Percentiles rank a stretch among this genome's conserved stretches.
These are phyloP conservation scores for Daphne laureola DNA, from an alignment of 441 rosid species.

Conservation along the genomic window DNA sequence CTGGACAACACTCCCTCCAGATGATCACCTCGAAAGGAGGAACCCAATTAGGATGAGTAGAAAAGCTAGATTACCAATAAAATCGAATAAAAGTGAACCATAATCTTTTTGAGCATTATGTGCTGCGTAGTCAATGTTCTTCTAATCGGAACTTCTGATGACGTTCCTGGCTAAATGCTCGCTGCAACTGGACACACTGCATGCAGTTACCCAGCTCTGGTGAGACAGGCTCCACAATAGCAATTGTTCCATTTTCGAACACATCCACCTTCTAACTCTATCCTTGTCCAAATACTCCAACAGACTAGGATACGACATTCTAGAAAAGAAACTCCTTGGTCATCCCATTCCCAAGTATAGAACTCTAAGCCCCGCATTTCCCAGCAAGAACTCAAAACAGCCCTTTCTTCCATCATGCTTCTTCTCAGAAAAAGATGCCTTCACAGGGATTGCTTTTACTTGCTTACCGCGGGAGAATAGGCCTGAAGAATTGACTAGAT, in stretches of 20 bases:
- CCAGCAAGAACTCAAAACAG: conserved; percentile 56
- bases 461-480: conserved; percentile 26
- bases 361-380: conserved; percentile 52
- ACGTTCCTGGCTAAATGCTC: conserved; percentile 88
- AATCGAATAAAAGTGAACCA: conserved; percentile 65
- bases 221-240: conserved; percentile 90
- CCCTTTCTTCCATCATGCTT: conserved; percentile 49
- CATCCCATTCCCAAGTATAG: conserved; percentile 55
- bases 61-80: conserved; percentile 88
- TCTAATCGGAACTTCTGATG: conserved; percentile 90
- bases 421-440: conserved; percentile 44
- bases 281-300: conserved; percentile 90
- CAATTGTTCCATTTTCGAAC: conserved; percentile 91
- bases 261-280: conserved; percentile 77
- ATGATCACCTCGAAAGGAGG: conserved; percentile 82
- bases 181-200: conserved; percentile 89
- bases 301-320: conserved; percentile 94
- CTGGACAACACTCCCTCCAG: conserved; percentile 97
- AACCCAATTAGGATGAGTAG: conserved; percentile 82
- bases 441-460: conserved; percentile 29
- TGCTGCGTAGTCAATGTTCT: conserved; percentile 86
- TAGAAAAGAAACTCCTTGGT: conserved; percentile 83
- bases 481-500: conserved; percentile 27
- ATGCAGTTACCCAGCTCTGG: conserved; percentile 89
- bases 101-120: conserved; percentile 94